Evolutionary conservation across 192 early-diverging fungal genomes (phyloP).

Genomic region (Cladochytrium replicatum): DNA sequence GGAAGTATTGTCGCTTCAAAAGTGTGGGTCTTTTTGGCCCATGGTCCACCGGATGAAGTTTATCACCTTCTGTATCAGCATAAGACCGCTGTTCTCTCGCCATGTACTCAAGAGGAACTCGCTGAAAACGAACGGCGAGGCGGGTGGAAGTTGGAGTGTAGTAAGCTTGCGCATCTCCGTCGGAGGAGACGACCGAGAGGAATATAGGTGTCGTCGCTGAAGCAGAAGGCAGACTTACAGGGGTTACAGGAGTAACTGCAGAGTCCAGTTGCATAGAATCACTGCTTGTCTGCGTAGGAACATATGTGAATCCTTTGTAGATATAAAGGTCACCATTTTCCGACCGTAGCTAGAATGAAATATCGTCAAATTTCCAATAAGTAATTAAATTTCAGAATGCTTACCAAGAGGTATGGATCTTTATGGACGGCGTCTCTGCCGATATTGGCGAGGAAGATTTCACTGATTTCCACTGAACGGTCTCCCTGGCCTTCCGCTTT

Average conservation of each 20-base stretch:
- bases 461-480: slow-evolving; percentile 45
- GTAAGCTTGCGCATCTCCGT: slow-evolving; percentile 6
- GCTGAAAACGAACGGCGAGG: slow-evolving; percentile 57
- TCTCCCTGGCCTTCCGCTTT: slow-evolving; percentile 1
- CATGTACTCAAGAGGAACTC: slow-evolving; percentile 52
- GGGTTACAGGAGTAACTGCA: no score
- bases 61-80: slow-evolving; percentile 31
- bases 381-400: slow-evolving; percentile 1
- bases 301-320: slow-evolving; percentile 53
- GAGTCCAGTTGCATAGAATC: no score
- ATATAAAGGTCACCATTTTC: slow-evolving; percentile 57
- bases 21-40: slow-evolving; percentile 8
- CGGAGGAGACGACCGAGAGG: neutral
- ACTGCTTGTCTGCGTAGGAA: slow-evolving; percentile 27
- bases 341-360: slow-evolving; percentile 44
- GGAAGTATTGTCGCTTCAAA: slow-evolving; percentile 21
- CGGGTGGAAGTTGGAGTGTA: slow-evolving; percentile 33
- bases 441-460: slow-evolving; percentile 58
- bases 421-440: slow-evolving; percentile 38
- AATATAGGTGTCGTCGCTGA: no score
- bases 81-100: slow-evolving; percentile 37
- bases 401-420: slow-evolving; percentile 63
- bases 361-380: neutral
- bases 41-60: slow-evolving; percentile 21
- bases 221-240: no score